Evolutionary conservation across 2,329 filamentous ascomycete genomes (phyloP).

Genomic region (Fusarium beomiforme): DNA sequence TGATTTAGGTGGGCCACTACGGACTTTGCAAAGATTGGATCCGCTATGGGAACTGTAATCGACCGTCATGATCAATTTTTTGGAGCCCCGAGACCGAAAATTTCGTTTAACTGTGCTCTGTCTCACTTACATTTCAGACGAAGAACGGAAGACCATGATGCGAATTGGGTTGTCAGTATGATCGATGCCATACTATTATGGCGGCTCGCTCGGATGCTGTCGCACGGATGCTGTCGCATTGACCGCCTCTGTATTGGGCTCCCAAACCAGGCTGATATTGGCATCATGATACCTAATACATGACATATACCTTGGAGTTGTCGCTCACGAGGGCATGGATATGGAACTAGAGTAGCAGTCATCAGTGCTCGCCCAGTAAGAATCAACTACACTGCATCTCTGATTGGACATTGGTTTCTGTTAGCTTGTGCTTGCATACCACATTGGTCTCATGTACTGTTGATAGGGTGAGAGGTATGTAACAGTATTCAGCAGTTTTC

Average conservation of each 20-base stretch:
- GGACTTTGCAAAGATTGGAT: conserved; percentile 25
- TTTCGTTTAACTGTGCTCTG: conserved; percentile 19
- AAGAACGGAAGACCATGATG: neutral
- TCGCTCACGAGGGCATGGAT: conserved; percentile 41
- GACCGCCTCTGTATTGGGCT: conserved; percentile 27
- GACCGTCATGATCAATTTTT: neutral
- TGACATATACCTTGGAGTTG: conserved; percentile 34
- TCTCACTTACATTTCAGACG: neutral
- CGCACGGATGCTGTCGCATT: conserved; percentile 21
- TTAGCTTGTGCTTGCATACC: conserved; percentile 30
- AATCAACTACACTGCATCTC: neutral
- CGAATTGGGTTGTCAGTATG: neutral
- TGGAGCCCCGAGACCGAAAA: conserved; percentile 18
- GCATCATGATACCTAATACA: conserved; percentile 28
- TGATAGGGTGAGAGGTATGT: conserved; percentile 20
- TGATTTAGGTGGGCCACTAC: conserved; percentile 23
- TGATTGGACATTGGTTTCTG: conserved; percentile 23
- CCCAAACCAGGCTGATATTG: conserved; percentile 23
- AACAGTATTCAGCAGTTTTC: conserved; percentile 17
- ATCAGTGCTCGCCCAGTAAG: conserved; percentile 13
- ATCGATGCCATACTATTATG: neutral
- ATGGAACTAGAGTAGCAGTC: conserved; percentile 30
- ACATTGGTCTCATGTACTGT: conserved; percentile 5
- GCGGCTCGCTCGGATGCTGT: conserved; percentile 30
- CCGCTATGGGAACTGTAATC: conserved; percentile 21